phyloP scores from a whole-genome alignment of 1,284 basidiomycete genomes.

The Abortiporus biennis region DNA sequence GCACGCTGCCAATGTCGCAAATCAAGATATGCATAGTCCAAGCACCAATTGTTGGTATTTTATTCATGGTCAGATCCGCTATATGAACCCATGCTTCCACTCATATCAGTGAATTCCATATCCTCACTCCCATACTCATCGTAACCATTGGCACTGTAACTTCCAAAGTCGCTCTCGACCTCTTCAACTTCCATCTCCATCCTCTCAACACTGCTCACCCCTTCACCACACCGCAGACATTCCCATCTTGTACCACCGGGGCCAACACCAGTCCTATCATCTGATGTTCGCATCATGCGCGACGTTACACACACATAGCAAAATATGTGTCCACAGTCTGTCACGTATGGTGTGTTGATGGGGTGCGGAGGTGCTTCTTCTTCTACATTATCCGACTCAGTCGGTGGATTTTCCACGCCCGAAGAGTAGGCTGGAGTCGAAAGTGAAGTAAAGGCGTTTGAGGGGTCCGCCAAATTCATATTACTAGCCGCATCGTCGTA shows the following conservation, averaged over 20 bases:
- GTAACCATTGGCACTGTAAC: conserved; percentile 15
- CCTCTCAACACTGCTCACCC: conserved; percentile 51
- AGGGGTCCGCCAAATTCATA: conserved; percentile 47
- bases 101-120: conserved; percentile 25
- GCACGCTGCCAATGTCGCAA: too few relatives aligned
- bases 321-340: conserved; percentile 77
- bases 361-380: conserved; percentile 50
- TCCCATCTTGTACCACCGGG: conserved; percentile 50
- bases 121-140: conserved; percentile 25
- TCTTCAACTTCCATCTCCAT: conserved; percentile 30
- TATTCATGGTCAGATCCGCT: conserved; percentile 37
- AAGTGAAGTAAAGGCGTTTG: conserved; percentile 41
- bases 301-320: conserved; percentile 87
- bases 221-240: conserved; percentile 71
- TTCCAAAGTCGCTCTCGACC: conserved; percentile 16
- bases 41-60: not conserved
- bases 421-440: conserved; percentile 14
- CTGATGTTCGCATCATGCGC: conserved; percentile 66
- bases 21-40: too few relatives aligned
- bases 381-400: conserved; percentile 13
- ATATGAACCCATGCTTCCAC: conserved; percentile 31
- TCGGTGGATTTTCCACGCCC: conserved; percentile 6
- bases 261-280: conserved; percentile 50
- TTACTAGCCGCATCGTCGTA: conserved; percentile 64
- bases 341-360: conserved; percentile 66